Evolutionary conservation across 176 grass and related monocot species (phyloP), one percentile per base, ranked within the genome.

Genomic region (Chloris gayana): DNA sequence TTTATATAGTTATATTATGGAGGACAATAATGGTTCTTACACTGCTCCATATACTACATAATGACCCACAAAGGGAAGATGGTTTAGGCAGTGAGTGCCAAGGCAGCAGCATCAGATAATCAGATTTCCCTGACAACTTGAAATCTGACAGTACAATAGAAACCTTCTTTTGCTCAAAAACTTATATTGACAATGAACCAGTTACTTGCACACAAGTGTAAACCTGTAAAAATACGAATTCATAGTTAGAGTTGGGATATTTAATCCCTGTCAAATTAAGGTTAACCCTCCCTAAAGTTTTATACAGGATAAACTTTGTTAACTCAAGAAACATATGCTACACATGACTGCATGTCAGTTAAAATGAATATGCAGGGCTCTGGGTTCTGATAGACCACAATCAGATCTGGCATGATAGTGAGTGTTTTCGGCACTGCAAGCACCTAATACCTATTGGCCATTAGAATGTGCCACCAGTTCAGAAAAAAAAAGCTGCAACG

Each of bases 221-320:
- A 75, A 42, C 87, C 82, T 89, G 82, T 21, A 11, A 74, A 34
- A 79, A 45, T 22, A 64, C 21, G 41, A 74, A 66, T 62, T 62
- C 38, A 14, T 2, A 74, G 13, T 88, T 73, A 68, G 41, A 75
- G 38, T 73, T 42, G 47, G 73, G 61, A 31, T 30, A 71, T 39
- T 34, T n/a, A 5, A 22, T 31, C 31, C 9, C n/a, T 24, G 18
- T 18, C 29, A 35, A 76, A 64, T 26, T 2, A 9, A 77, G 9
- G 42, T 14, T 69, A 24, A 32, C 31, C 31, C 7, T 26, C 79
- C n/a, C 11, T 25, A 34, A 21, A 29, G 42, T 25, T 14, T 22
- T 57, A 46, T 1, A 1, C 4, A 47, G 13, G n/a, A 29, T 35
- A 47, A 61, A 62, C 22, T 29, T 17, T 30, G 14, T 42, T 0